Conservation (phyloP, 78 protist genomes). For the Dictyostelium brefeldianum region DNA sequence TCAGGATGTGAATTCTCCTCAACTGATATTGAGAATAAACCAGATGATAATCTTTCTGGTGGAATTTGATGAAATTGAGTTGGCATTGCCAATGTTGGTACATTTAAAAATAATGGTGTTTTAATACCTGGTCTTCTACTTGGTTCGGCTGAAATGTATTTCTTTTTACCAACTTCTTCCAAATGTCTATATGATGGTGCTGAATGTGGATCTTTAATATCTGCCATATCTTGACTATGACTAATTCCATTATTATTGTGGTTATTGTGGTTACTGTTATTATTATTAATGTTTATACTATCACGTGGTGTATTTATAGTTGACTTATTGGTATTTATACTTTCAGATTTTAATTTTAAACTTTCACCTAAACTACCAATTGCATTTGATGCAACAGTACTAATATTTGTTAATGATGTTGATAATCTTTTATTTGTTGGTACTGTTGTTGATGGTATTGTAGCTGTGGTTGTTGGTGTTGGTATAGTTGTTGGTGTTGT, state of each 20-base stretch:
- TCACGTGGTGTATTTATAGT: neutral
- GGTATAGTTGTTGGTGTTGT: slow-evolving; percentile 24
- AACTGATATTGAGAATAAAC: slow-evolving; percentile 25
- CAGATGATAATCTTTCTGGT: slow-evolving; percentile 56
- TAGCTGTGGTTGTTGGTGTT: neutral
- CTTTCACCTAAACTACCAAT: neutral
- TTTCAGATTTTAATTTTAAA: neutral
- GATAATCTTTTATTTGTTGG: slow-evolving; percentile 9
- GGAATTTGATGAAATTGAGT: slow-evolving; percentile 69
- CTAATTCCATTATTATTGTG: neutral
- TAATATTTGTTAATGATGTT: neutral
- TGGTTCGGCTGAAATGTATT: slow-evolving; percentile 37
- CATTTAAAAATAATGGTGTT: slow-evolving; percentile 46
- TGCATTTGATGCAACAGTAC: neutral
- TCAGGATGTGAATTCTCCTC: slow-evolving; percentile 56
- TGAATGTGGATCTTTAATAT: slow-evolving; percentile 3
- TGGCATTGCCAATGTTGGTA: slow-evolving; percentile 61
- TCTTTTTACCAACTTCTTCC: slow-evolving; percentile 63
- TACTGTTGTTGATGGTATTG: neutral
- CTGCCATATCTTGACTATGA: neutral
- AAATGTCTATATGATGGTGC: slow-evolving; percentile 34
- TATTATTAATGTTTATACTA: neutral
- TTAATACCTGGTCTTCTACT: slow-evolving; percentile 63
- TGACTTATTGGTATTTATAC: neutral
- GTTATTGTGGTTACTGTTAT: neutral